These are phyloP conservation scores for Toxoplasma gondii DNA, from an alignment of 169 alveolate genomes.

Conservation along the genomic window DNA sequence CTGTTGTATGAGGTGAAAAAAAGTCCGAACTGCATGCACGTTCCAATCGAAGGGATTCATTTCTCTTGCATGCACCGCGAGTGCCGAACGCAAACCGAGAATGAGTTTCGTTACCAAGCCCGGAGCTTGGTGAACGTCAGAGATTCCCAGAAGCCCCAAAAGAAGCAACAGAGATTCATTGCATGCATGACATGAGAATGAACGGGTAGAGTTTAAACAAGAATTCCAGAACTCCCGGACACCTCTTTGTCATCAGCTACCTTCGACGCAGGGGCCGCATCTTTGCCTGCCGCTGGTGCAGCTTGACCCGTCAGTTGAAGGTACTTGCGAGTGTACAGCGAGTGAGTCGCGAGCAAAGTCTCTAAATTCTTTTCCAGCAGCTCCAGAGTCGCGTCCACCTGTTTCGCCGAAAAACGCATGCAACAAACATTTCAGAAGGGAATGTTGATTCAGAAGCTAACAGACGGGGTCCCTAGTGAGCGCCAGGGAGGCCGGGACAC, in stretches of 20 bases:
- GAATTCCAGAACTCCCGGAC: conserved; percentile 12
- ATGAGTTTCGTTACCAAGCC: no score
- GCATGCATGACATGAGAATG: not conserved
- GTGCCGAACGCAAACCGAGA: not conserved
- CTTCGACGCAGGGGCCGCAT: not conserved
- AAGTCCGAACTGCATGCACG: not conserved
- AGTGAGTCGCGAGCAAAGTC: not conserved
- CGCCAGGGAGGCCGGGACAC: not conserved
- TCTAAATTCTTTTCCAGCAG: not conserved
- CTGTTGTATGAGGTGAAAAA: no score
- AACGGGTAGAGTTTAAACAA: not conserved
- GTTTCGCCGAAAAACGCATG: not conserved
- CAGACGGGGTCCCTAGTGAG: not conserved
- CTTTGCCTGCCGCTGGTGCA: not conserved
- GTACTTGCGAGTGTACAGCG: not conserved
- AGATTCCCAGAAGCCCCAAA: not conserved
- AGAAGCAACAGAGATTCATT: not conserved
- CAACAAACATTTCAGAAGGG: not conserved
- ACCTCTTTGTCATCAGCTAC: not conserved
- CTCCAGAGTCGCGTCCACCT: conserved; percentile 41
- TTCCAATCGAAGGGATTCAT: not conserved
- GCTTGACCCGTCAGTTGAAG: conserved; percentile 15
- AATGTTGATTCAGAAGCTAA: not conserved
- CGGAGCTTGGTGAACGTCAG: not conserved
- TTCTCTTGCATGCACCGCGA: not conserved